Evolutionary conservation across 495 filamentous ascomycete genomes (phyloP), one percentile per base, ranked within the genome.

Genomic region (Neurospora sp.): DNA sequence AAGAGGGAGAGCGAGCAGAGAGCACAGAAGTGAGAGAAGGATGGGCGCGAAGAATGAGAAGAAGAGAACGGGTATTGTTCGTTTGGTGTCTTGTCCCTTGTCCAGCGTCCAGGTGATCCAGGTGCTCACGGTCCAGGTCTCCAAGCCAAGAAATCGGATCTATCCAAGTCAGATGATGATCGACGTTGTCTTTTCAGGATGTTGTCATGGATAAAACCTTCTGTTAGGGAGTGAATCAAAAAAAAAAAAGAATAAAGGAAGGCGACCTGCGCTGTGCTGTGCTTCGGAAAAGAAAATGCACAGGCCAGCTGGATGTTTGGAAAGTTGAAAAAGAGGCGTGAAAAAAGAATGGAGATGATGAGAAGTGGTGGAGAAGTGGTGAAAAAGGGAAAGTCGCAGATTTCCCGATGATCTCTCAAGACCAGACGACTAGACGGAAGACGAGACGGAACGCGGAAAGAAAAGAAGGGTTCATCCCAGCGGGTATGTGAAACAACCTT

Each of bases 11-110:
- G 74, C 68, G 45, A 53, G 45, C 45, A 53, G 45, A 53, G 45
- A 79, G 80, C 79, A 79, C 77, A 77, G 78, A 80, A 76, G 73
- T 80, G 80, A 81, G 80, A 82, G 76, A 59, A 76, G 74, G 75
- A 70, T 75, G 70, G 73, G 61, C 69, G 41, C 41, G n/a, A 31
- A 39, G 42, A 40, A 70, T 65, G 39, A 40, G 71, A 71, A 39
- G 41, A 47, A 22, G 70, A 39, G 41, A 47, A 22, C 8, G 18
- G 70, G 12, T 61, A 35, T 61, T 61, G 27, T 61, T 65, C 53
- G 22, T 65, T 61, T 35, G 53, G 22, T 61, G 53, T 12, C 22
- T 53, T 53, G 45, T 45, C 27, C 44, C 44, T 47, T 47, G 44
- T 44, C 42, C 42, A 18, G 18, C 42, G 45, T 7, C 47, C 22